Conservation (phyloP, 768 basidiomycete genomes). For the Podaxis rugospora region DNA sequence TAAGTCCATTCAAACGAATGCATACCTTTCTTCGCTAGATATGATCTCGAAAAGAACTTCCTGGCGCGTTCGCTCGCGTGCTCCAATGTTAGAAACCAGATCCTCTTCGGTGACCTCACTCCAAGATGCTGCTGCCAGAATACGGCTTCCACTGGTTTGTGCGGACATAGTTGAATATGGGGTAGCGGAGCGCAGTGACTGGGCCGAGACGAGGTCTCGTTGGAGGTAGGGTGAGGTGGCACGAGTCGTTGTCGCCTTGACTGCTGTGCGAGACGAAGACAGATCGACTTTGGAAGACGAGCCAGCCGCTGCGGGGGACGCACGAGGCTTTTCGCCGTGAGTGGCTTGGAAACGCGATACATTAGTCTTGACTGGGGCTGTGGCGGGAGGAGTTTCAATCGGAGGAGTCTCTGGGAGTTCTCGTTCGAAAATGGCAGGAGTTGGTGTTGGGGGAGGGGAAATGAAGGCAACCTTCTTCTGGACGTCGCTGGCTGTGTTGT, state of each 20-base stretch:
- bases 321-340: constrained; percentile 68
- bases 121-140: constrained; percentile 81
- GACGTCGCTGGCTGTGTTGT: constrained; percentile 37
- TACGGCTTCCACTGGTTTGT: constrained; percentile 58
- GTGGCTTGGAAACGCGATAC: constrained; percentile 74
- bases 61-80: constrained; percentile 90
- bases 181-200: constrained; percentile 74
- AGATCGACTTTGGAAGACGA: constrained; percentile 64
- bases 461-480: constrained; percentile 88
- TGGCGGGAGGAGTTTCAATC: constrained; percentile 23
- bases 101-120: constrained; percentile 94
- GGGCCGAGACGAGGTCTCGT: constrained; percentile 50
- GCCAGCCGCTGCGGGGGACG: constrained; percentile 53
- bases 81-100: constrained; percentile 88
- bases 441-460: constrained; percentile 75
- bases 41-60: constrained; percentile 98
- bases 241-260: constrained; percentile 57
- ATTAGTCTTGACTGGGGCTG: constrained; percentile 53
- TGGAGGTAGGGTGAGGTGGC: constrained; percentile 57
- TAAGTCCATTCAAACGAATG: constrained; percentile 9
- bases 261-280: constrained; percentile 22
- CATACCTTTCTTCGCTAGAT: constrained; percentile 89
- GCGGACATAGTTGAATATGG: constrained; percentile 79
- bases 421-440: constrained; percentile 53
- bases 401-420: constrained; percentile 41